Evolutionary conservation across 495 filamentous ascomycete species (phyloP).

Genomic region (Aspergillus incahuasiensis): DNA sequence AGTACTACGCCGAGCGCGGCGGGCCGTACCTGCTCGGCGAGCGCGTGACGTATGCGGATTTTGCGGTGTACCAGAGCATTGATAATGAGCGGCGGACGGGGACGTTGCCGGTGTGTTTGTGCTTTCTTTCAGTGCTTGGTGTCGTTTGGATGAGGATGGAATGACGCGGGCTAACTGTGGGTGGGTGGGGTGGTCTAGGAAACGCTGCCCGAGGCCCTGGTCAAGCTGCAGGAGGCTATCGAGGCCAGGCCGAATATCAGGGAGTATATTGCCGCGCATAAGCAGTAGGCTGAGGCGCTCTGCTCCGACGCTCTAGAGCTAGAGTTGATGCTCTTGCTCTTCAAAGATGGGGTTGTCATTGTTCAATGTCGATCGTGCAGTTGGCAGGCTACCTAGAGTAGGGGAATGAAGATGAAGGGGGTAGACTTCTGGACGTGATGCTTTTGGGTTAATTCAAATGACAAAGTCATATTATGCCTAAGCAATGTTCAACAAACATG

Average conservation of each 20-base stretch:
- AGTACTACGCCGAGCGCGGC: conserved; percentile 20
- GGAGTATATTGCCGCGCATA: not conserved
- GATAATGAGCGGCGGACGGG: conserved; percentile 24
- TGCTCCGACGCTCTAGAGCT: too few species aligned
- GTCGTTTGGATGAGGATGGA: not conserved
- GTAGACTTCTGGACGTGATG: too few species aligned
- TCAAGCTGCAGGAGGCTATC: not conserved
- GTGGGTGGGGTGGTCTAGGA: too few species aligned
- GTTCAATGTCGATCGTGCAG: too few species aligned
- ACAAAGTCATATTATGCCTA: too few species aligned
- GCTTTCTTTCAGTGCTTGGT: not conserved
- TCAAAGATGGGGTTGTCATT: too few species aligned
- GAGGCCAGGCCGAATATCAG: not conserved
- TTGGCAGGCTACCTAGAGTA: too few species aligned
- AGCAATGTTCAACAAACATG: too few species aligned
- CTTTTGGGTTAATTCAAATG: too few species aligned
- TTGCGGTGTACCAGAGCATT: conserved; percentile 33
- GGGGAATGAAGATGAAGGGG: too few species aligned
- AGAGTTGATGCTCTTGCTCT: too few species aligned
- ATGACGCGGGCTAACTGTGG: not conserved
- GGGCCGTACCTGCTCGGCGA: conserved; percentile 33
- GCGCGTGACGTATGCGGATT: conserved; percentile 30
- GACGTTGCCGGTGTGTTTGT: not conserved
- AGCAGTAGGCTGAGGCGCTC: too few species aligned
- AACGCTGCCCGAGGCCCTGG: not conserved